Evolutionary conservation across 345 rosid genomes (phyloP).

Genomic region (Raphanus raphanistrum): DNA sequence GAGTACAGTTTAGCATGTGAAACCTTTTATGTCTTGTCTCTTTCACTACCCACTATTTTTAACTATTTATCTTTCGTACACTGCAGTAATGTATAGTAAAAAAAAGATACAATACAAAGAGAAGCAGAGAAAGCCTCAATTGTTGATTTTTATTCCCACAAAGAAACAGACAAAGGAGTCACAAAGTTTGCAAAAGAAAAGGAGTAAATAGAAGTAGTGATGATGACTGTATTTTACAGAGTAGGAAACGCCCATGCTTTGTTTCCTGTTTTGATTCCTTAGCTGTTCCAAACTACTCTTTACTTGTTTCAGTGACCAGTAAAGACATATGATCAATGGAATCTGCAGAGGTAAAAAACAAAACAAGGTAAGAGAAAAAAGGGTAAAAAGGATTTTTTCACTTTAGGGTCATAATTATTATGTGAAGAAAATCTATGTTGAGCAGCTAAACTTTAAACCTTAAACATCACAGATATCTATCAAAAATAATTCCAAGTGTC

Average conservation of each 20-base stretch:
- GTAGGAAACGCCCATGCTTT: conserved; percentile 10
- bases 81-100: background rate
- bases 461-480: conserved; percentile 33
- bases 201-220: conserved; percentile 15
- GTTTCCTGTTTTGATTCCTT: conserved; percentile 18
- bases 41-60: conserved; percentile 31
- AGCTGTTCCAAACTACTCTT: conserved; percentile 21
- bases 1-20: conserved; percentile 33
- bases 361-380: conserved; percentile 18
- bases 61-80: conserved; percentile 30
- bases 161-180: conserved; percentile 4
- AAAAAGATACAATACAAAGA: background rate
- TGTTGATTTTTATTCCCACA: conserved; percentile 17
- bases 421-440: conserved; percentile 13
- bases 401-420: background rate
- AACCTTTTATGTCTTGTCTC: conserved; percentile 37
- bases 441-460: conserved; percentile 35
- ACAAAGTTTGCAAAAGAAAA: conserved; percentile 1
- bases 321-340: conserved; percentile 6
- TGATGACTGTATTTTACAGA: conserved; percentile 24
- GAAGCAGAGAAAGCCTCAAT: conserved; percentile 6
- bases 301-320: conserved; percentile 23
- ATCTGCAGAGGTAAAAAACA: conserved; percentile 1
- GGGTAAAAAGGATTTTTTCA: background rate
- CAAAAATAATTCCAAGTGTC: conserved; percentile 24